These are phyloP conservation scores for Aspergillus sp. DNA, from an alignment of 2,329 filamentous ascomycete species.

Conservation along the genomic window DNA sequence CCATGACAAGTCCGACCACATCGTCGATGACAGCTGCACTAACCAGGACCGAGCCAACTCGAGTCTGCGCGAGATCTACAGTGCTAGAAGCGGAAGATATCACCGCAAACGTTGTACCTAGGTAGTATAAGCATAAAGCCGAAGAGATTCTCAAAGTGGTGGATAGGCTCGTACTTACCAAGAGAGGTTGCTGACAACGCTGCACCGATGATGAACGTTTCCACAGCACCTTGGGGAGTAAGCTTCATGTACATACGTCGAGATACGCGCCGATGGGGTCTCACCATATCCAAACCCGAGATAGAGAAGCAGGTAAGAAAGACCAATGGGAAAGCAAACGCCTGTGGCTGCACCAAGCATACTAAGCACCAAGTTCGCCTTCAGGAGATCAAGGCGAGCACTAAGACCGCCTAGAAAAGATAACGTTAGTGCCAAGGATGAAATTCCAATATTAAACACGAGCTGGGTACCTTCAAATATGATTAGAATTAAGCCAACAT, in stretches of 20 bases:
- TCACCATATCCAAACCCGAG: slow-evolving; percentile 44
- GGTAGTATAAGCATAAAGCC: background rate
- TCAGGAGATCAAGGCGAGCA: slow-evolving; percentile 48
- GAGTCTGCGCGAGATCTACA: slow-evolving; percentile 45
- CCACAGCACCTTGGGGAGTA: slow-evolving; percentile 17
- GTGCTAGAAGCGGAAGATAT: slow-evolving; percentile 31
- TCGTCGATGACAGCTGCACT: slow-evolving; percentile 51
- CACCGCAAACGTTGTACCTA: slow-evolving; percentile 32
- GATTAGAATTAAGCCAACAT: slow-evolving; percentile 51
- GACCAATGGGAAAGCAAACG: slow-evolving; percentile 47
- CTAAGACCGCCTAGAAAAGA: slow-evolving; percentile 44
- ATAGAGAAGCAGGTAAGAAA: slow-evolving; percentile 47
- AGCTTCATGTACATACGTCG: too few species aligned
- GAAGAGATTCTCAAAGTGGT: too few species aligned
- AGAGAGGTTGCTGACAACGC: slow-evolving; percentile 32
- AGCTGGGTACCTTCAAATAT: slow-evolving; percentile 45
- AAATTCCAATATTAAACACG: background rate
- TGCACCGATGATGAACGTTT: slow-evolving; percentile 34
- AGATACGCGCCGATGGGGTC: too few species aligned
- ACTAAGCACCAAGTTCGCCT: slow-evolving; percentile 47
- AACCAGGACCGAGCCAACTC: slow-evolving; percentile 46
- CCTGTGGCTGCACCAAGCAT: slow-evolving; percentile 45
- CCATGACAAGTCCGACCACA: slow-evolving; percentile 45
- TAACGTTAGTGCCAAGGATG: too few species aligned
- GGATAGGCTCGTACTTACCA: slow-evolving; percentile 11